Base-by-base conservation (phyloP, 768 basidiomycete species). In the Rhodotorula graminis region DNA sequence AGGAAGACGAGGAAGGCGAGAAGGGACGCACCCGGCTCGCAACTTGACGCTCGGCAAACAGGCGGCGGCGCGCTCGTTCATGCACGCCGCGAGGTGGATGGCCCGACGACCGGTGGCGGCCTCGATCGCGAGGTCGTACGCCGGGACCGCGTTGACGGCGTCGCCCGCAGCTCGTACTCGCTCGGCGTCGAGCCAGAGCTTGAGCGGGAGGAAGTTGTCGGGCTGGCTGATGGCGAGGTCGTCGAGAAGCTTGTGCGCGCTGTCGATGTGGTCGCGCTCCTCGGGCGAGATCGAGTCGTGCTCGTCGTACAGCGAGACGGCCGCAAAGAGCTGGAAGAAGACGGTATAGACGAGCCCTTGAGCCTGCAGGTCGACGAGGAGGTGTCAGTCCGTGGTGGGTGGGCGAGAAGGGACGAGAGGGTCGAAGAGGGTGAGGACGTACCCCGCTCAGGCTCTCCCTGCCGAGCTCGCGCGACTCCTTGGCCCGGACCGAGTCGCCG, bases 161-260 rank as follows among this genome's bases (percentile, higher is more conserved):
- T 25, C 18, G 40, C 52, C 65, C 5, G 3, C 4, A 10, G n/a
- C 61, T 10, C 55, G 37, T 21, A 40, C 29, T 14, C 40, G 42
- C 58, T 72, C 75, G 18, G 75, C 75, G 18, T 67, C 42, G 25
- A 76, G 75, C 75, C 71, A 73, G n/a, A 76, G 74, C 29, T 59
- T 33, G 46, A 75, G 33, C 25, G 69, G 60, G 4, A 31, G 27
- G 15, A 75, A 75, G 46, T 58, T 69, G 53, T 61, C 50, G 14
- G 55, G 64, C 55, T 69, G 70, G 7, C 55, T 40, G 19, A 27
- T 31, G 16, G 74, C 74, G 25, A 76, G 71, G 3, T 62, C 58
- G 12, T 60, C 40, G 42, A 76, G 31, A 3, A 40, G 16, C 14
- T 29, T 15, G 27, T 11, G 49, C 16, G 71, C 65, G 10, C 47